Base-by-base conservation (phyloP, 2,329 filamentous ascomycete species). In the Fusarium subglutinans region DNA sequence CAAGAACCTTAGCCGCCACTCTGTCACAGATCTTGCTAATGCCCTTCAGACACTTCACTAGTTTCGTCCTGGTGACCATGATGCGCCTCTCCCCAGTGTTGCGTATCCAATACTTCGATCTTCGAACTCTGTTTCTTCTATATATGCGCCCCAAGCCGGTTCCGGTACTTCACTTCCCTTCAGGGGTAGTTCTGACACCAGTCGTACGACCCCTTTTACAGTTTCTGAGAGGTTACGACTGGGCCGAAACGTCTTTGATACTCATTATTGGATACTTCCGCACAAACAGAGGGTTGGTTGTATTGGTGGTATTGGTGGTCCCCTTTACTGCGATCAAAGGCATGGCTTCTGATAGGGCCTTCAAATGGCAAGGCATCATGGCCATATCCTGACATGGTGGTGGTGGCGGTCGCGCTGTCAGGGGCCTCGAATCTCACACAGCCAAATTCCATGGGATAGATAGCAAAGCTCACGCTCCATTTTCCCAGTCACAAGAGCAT, bases 111-210 rank as follows among this genome's bases (percentile, higher is more conserved):
- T 50, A 44, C 30, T 55, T 62, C n/a, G 48, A 43, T 8, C 33
- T 72, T 17, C 22, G n/a, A 8, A 66, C 47, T 14, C 18, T 70
- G 64, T 50, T 76, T 75, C 69, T 76, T 76, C 55, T 64, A 70
- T 28, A 45, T 65, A 17, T 50, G 69, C 28, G 65, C 69, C n/a
- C 64, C 48, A 24, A 68, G 69, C 37, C 45, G 60, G 14, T 76
- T 73, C 22, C 13, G 9, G 33, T 35, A 26, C 18, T 17, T 17
- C 17, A 26, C 13, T 3, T 17, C 37, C 15, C 15, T 57, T 22
- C 54, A 35, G 28, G 3, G 18, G 18, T 14, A 12, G 3, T 26
- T 26, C 50, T 18, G 14, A n/a, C 6, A 44, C n/a, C 17, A 18
- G 30, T 13, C 17, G 18, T 17, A 12, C 7, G 12, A 15, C 22